Conservation (phyloP, 2,329 filamentous ascomycete species). For the Fusarium sp. region DNA sequence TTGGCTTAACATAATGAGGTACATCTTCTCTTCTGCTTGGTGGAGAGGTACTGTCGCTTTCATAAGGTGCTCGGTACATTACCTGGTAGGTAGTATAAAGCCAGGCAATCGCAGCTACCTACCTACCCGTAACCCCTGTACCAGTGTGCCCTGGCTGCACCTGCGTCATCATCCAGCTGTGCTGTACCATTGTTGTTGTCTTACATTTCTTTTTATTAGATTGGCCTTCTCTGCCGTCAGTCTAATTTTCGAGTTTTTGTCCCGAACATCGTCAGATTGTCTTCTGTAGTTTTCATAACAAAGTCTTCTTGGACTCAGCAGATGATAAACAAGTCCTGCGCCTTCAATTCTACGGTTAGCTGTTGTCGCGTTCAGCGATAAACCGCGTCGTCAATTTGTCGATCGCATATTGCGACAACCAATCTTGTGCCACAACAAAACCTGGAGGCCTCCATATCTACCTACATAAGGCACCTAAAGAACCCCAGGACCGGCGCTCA, state of each 20-base stretch:
- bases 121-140: conserved; percentile 18
- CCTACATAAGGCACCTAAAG: neutral
- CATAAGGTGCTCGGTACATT: neutral
- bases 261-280: conserved; percentile 10
- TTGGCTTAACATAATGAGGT: neutral
- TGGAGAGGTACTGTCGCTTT: neutral
- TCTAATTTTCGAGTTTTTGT: conserved; percentile 4
- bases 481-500: neutral
- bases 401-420: conserved; percentile 23
- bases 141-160: conserved; percentile 24
- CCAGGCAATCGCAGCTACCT: neutral
- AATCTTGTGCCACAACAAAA: conserved; percentile 3
- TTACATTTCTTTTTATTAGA: conserved; percentile 16
- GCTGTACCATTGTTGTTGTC: neutral
- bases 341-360: neutral
- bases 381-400: conserved; percentile 19
- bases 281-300: neutral
- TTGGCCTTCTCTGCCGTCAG: neutral
- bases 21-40: neutral
- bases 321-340: conserved; percentile 1
- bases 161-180: conserved; percentile 33
- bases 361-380: conserved; percentile 13
- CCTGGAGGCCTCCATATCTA: conserved; percentile 23
- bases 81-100: neutral
- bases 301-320: neutral